These are phyloP conservation scores for Gleditsia sinensis DNA, from an alignment of 306 rosid genomes.

Conservation along the genomic window DNA sequence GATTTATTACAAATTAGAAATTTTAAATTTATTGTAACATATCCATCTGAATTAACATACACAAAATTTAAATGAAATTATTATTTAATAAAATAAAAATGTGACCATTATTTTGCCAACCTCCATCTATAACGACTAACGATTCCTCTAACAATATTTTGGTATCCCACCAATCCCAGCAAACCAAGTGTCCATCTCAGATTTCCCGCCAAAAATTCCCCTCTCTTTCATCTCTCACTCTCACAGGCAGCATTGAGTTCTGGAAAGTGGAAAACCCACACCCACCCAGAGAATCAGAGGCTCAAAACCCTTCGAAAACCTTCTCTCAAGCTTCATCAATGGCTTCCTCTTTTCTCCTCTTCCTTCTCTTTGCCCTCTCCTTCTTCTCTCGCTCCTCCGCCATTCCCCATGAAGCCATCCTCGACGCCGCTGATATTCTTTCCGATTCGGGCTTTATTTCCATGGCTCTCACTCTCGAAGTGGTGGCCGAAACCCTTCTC, in stretches of 20 bases:
- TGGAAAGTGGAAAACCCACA: background rate
- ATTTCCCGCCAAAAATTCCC: conserved; percentile 37
- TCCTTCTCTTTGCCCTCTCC: conserved; percentile 28
- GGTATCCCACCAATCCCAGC: conserved; percentile 12
- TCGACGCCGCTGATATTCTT: conserved; percentile 73
- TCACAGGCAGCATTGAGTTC: background rate
- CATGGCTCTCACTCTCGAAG: conserved; percentile 74
- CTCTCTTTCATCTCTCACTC: background rate
- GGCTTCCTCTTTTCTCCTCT: conserved; percentile 44
- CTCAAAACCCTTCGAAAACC: no score
- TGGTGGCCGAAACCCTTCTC: conserved; percentile 49
- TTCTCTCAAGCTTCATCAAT: conserved; percentile 56
- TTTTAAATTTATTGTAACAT: no score
- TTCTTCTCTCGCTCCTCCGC: conserved; percentile 43
- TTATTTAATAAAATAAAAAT: background rate
- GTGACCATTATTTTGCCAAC: no score
- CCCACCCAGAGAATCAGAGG: no score
- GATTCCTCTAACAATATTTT: conserved; percentile 28
- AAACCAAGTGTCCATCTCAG: conserved; percentile 28
- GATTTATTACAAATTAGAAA: no score
- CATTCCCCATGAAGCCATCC: conserved; percentile 48
- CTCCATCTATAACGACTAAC: conserved; percentile 1
- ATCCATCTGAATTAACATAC: no score
- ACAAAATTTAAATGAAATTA: no score
- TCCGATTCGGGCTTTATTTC: conserved; percentile 66